phyloP scores from a whole-genome alignment of 202 grass and related monocot species.

The Schoenoplectus tabernaemontani region DNA sequence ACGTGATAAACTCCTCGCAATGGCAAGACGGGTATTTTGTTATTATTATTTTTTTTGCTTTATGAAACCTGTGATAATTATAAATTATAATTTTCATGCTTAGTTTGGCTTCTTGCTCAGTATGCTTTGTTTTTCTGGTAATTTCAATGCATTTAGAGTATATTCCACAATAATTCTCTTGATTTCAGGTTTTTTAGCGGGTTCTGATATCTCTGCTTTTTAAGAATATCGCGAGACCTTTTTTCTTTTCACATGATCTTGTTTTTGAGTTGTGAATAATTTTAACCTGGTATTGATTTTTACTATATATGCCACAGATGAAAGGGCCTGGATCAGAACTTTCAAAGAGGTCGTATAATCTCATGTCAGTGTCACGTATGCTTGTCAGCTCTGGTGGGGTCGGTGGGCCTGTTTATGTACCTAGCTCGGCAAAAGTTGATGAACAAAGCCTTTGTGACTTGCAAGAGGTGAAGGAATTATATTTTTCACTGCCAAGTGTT shows the following conservation, averaged over 20 bases:
- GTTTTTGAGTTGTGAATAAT: too few species aligned
- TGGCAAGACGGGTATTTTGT: slow-evolving; percentile 52
- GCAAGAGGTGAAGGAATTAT: slow-evolving; percentile 47
- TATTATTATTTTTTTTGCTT: not conserved
- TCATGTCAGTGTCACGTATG: slow-evolving; percentile 52
- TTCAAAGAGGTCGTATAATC: slow-evolving; percentile 67
- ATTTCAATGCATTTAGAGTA: too few species aligned
- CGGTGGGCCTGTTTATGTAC: slow-evolving; percentile 52
- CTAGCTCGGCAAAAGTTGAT: slow-evolving; percentile 56
- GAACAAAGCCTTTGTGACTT: slow-evolving; percentile 57
- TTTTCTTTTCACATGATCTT: too few species aligned
- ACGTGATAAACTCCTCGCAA: slow-evolving; percentile 47
- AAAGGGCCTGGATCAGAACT: slow-evolving; percentile 74
- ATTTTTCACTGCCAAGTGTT: not conserved
- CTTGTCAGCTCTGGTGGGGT: slow-evolving; percentile 43
- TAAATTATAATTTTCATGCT: not conserved
- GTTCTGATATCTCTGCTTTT: too few species aligned
- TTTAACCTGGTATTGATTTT: not conserved
- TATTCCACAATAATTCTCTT: too few species aligned
- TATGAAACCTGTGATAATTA: not conserved
- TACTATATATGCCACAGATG: slow-evolving; percentile 33
- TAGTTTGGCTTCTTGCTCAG: not conserved
- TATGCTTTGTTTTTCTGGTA: not conserved
- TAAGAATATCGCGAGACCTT: too few species aligned
- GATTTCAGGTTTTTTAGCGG: too few species aligned